These are phyloP conservation scores for Agastache rugosa DNA, from an alignment of 257 asterid genomes.

Conservation along the genomic window DNA sequence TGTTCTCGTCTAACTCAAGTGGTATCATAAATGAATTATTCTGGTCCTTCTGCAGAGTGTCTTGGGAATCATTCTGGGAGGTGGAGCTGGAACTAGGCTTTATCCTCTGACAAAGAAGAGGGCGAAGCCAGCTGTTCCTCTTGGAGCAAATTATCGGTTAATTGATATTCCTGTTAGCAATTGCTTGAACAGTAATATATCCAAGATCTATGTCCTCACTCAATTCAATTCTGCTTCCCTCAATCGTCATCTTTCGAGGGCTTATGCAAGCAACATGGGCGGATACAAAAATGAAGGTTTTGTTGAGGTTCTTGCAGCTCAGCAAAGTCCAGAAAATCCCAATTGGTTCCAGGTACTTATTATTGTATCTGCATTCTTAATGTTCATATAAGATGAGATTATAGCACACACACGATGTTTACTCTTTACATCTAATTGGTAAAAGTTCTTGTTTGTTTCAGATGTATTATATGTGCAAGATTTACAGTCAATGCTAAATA, in stretches of 20 bases:
- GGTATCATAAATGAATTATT: constrained; percentile 19
- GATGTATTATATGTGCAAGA: constrained; percentile 1
- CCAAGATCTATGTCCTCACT: constrained; percentile 93
- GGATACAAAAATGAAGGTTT: constrained; percentile 92
- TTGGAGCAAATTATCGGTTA: constrained; percentile 90
- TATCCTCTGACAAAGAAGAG: constrained; percentile 93
- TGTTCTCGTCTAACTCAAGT: constrained; percentile 9
- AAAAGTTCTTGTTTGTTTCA: constrained; percentile 17
- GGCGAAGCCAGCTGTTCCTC: constrained; percentile 97
- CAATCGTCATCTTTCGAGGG: constrained; percentile 93
- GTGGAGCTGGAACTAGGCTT: constrained; percentile 97
- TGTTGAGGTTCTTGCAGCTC: constrained; percentile 99
- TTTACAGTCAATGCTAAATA: constrained; percentile 16
- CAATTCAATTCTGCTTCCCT: constrained; percentile 97
- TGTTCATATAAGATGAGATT: constrained; percentile 22
- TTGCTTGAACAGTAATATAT: constrained; percentile 88
- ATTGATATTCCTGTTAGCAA: constrained; percentile 98
- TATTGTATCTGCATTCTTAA: not conserved
- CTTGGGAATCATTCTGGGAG: constrained; percentile 91
- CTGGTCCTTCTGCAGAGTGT: constrained; percentile 69
- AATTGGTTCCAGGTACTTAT: constrained; percentile 88
- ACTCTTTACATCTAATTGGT: constrained; percentile 19
- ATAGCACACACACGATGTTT: not conserved
- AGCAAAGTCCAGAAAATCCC: constrained; percentile 96
- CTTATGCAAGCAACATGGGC: constrained; percentile 91